These are phyloP conservation scores for Alternaria brassicicola DNA, from an alignment of 2,329 filamentous ascomycete species.

Conservation along the genomic window DNA sequence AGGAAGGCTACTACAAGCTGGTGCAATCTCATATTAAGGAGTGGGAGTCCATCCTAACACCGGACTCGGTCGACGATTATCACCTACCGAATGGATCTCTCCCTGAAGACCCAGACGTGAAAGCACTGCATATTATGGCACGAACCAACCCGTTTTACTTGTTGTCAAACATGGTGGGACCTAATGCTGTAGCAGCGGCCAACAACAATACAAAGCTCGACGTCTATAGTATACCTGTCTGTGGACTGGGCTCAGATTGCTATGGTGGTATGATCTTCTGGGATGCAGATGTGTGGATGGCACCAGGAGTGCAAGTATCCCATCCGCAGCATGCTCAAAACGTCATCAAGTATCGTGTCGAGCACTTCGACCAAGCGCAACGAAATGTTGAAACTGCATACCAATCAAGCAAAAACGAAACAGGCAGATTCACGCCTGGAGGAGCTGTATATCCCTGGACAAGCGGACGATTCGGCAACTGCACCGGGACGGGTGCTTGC, in stretches of 20 bases:
- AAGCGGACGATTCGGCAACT: slow-evolving; percentile 69
- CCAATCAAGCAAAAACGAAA: slow-evolving; percentile 65
- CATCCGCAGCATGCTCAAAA: slow-evolving; percentile 67
- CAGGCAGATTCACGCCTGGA: slow-evolving; percentile 60
- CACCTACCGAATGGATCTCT: slow-evolving; percentile 62
- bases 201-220: slow-evolving; percentile 60
- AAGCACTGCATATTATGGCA: slow-evolving; percentile 62
- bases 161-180: slow-evolving; percentile 61
- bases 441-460: slow-evolving; percentile 73
- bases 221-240: slow-evolving; percentile 69
- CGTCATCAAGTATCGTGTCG: slow-evolving; percentile 68
- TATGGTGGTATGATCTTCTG: slow-evolving; percentile 72
- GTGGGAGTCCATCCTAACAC: slow-evolving; percentile 67
- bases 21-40: slow-evolving; percentile 64
- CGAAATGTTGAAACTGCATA: slow-evolving; percentile 63
- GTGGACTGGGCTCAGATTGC: slow-evolving; percentile 69
- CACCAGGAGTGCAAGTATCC: slow-evolving; percentile 67
- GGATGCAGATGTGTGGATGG: slow-evolving; percentile 72
- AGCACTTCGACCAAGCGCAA: slow-evolving; percentile 64
- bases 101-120: slow-evolving; percentile 62
- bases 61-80: slow-evolving; percentile 68
- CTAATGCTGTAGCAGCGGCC: slow-evolving; percentile 60
- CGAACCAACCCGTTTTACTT: slow-evolving; percentile 64
- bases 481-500: slow-evolving; percentile 65
- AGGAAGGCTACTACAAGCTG: slow-evolving; percentile 62